A percentile compares a stretch with the other conserved stretches of the same genome.
These are phyloP conservation scores for Mortierella sp. DNA, from an alignment of 371 early-diverging fungal genomes.

Conservation along the genomic window DNA sequence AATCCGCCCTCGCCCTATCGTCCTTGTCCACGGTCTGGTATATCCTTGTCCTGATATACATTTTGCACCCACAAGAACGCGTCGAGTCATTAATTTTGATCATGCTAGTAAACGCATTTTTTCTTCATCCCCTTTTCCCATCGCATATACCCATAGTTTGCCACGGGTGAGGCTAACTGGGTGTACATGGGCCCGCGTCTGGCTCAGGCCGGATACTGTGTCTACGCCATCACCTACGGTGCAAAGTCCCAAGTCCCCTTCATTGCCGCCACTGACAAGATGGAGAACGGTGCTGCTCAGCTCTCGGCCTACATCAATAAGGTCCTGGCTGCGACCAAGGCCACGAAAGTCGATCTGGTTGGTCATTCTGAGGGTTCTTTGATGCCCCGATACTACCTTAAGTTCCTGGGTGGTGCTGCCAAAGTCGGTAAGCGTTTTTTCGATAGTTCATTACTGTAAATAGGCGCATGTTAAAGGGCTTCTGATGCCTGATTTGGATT, in stretches of 20 bases:
- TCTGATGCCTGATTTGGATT: neutral
- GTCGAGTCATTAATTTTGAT: too few species aligned
- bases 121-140: neutral
- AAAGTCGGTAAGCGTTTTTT: slow-evolving; percentile 29
- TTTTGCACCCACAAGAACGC: neutral
- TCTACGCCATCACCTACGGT: slow-evolving; percentile 44
- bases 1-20: slow-evolving; percentile 20
- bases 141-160: slow-evolving; percentile 1
- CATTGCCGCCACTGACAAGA: slow-evolving; percentile 40
- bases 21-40: slow-evolving; percentile 52
- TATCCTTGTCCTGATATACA: neutral
- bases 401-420: slow-evolving; percentile 30
- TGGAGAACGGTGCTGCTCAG: slow-evolving; percentile 43
- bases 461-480: too few species aligned
- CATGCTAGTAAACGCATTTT: neutral
- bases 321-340: slow-evolving; percentile 33
- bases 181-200: slow-evolving; percentile 47
- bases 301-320: slow-evolving; percentile 43
- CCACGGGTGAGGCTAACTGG: slow-evolving; percentile 50
- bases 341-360: slow-evolving; percentile 41
- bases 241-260: slow-evolving; percentile 29
- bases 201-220: slow-evolving; percentile 37
- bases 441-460: too few species aligned
- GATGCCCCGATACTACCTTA: slow-evolving; percentile 48
- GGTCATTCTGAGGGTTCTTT: slow-evolving; percentile 49